These are phyloP conservation scores for Saprolegnia parasitica DNA, from an alignment of 352 stramenopile genomes.

Conservation along the genomic window DNA sequence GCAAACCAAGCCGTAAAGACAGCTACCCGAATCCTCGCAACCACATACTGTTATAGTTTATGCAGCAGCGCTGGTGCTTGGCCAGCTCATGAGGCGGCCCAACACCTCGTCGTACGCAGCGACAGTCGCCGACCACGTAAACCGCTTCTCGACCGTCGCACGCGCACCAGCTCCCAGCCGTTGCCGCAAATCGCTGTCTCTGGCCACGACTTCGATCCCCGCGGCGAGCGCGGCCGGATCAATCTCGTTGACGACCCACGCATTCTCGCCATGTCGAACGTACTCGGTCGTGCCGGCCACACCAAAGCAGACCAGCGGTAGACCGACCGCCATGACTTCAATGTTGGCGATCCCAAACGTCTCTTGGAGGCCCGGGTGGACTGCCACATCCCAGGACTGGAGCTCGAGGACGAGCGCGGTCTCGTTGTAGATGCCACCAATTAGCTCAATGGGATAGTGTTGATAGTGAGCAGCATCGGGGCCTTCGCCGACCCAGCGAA, in stretches of 20 bases:
- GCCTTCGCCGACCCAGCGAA: conserved; percentile 3
- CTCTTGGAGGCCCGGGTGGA: conserved; percentile 28
- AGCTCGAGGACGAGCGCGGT: conserved; percentile 1
- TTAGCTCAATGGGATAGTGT: not conserved
- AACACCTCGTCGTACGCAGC: not conserved
- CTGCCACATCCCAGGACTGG: conserved; percentile 4
- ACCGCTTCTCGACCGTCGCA: not conserved
- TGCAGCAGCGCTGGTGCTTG: no score
- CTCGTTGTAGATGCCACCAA: conserved; percentile 19
- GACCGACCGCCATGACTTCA: conserved; percentile 39
- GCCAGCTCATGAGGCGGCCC: no score
- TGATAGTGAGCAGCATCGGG: not conserved
- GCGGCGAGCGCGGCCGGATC: not conserved
- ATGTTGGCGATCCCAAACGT: conserved; percentile 54
- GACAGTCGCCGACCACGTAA: not conserved
- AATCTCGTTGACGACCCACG: conserved; percentile 1
- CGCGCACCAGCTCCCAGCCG: not conserved
- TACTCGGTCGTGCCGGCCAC: conserved; percentile 15
- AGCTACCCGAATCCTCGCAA: no score
- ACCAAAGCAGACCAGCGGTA: conserved; percentile 43
- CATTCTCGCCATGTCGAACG: not conserved
- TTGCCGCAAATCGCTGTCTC: conserved; percentile 1
- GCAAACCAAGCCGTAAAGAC: no score
- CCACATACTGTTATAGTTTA: no score
- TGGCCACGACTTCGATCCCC: not conserved